Evolutionary conservation across 768 basidiomycete genomes (phyloP), one percentile per base, ranked within the genome.

Genomic region (Suillus variegatus): DNA sequence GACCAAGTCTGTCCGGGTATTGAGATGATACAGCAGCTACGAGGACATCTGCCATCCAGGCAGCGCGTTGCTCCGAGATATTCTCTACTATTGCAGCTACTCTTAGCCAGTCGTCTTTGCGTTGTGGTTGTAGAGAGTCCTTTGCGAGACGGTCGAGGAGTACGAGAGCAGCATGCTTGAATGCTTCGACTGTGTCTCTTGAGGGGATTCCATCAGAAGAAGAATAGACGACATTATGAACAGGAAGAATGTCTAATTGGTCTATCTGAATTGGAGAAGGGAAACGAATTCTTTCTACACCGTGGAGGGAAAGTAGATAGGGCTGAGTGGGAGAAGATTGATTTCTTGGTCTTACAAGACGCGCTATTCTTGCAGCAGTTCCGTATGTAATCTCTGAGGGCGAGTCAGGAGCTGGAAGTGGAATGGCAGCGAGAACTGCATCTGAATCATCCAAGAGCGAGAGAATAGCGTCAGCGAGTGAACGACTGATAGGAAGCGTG

Each of bases 41-140:
- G 41, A 94, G 82, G 14, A 92, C 86, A 70, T 94, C 92, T 0
- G 91, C 90, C 83, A 93, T 87, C 86, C 89, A 91, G 4, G 87
- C 84, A 0, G 88, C 85, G 36, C 86, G 80, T 10, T 84, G 82
- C 68, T 85, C 83, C 0, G 88, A 83, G 18, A 89, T 82, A 44
- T 94, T 90, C 65, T 93, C 91, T 12, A 93, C 80, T 85, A 93
- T 89, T 40, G 78, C 79, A 4, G 88, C 82, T 62, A 92, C 86
- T 76, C 88, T 90, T 71, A 82, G 75, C 77, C 88, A 93, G 8
- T 85, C 86, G 41, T 93, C 92, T 65, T 85, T 85, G 65, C 86
- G 81, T 32, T 82, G 75, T 60, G 83, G 81, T 58, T 78, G 81
- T 6, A 72, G 66, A 1, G 77, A 72, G 61, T 84, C 83, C 67